A percentile compares a stretch with the other conserved stretches of the same genome.
Conservation (phyloP, 176 grass and related monocot genomes). For the Poa annua region DNA sequence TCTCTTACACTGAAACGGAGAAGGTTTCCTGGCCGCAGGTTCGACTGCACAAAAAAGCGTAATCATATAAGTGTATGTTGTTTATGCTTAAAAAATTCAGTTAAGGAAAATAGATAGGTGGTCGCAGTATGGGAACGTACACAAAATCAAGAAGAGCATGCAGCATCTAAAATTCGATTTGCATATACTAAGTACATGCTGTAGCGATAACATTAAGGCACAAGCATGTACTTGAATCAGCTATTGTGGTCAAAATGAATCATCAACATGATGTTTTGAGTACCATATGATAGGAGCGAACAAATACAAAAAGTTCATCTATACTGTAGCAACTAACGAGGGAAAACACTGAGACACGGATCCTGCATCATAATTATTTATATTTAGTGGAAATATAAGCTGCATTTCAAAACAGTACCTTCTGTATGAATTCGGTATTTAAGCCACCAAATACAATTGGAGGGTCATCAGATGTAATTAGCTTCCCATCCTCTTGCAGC, state of each 20-base stretch:
- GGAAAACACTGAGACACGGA: not conserved
- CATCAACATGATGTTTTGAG: conserved; percentile 18
- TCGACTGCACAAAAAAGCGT: conserved; percentile 51
- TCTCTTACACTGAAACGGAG: conserved; percentile 75
- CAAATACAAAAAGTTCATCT: not conserved
- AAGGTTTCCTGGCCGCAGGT: conserved; percentile 71
- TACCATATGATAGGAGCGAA: not conserved
- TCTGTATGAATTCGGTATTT: conserved; percentile 70
- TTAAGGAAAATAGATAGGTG: not conserved
- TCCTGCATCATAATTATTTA: not conserved
- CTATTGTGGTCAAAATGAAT: not conserved
- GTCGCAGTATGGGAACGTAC: not conserved
- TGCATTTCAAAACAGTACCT: conserved; percentile 54
- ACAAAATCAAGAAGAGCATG: conserved; percentile 14
- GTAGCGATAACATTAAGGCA: not conserved
- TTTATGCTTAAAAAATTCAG: conserved; percentile 22
- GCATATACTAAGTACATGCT: not conserved
- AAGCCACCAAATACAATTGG: conserved; percentile 73
- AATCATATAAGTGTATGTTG: conserved; percentile 28
- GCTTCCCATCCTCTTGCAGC: conserved; percentile 85
- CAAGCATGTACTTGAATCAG: not conserved
- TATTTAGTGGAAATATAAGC: conserved; percentile 35
- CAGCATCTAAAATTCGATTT: not conserved
- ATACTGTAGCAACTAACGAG: not conserved
- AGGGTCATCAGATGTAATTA: conserved; percentile 90